These are phyloP conservation scores for Plasmodium cynomolgi DNA, from an alignment of 169 alveolate genomes.

Conservation along the genomic window DNA sequence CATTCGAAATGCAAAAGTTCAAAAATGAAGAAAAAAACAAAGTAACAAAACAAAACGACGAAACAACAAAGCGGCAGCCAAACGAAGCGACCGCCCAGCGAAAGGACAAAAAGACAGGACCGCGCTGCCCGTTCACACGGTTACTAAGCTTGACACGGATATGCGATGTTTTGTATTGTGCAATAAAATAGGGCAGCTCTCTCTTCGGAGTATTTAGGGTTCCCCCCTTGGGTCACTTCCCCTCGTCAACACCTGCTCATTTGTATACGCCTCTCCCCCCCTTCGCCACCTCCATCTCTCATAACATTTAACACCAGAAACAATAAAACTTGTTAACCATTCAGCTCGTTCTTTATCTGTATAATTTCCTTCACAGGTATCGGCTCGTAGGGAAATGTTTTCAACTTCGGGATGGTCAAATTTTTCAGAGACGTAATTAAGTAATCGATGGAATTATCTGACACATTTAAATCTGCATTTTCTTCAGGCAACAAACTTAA, in stretches of 20 bases:
- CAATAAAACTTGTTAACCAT: background rate
- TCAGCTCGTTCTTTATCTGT: conserved; percentile 35
- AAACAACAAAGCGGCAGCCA: background rate
- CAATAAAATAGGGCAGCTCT: background rate
- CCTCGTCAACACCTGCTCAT: background rate
- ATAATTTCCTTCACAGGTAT: conserved; percentile 70
- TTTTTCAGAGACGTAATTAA: conserved; percentile 42
- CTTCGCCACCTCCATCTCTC: background rate
- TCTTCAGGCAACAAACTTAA: conserved; percentile 69
- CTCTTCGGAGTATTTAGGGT: background rate
- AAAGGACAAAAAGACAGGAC: background rate
- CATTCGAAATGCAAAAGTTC: background rate
- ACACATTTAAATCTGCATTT: conserved; percentile 31
- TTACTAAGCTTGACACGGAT: background rate
- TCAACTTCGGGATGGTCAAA: conserved; percentile 38
- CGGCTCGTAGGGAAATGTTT: conserved; percentile 63
- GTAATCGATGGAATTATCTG: conserved; percentile 69
- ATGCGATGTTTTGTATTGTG: background rate
- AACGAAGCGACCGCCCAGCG: background rate
- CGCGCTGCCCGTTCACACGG: background rate
- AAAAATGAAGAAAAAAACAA: background rate
- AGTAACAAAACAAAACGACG: background rate
- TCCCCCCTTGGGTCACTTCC: background rate
- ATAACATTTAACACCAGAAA: background rate
- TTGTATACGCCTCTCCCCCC: background rate